Conservation (phyloP, 2,329 filamentous ascomycete species). For the Epichloe gansuensis region DNA sequence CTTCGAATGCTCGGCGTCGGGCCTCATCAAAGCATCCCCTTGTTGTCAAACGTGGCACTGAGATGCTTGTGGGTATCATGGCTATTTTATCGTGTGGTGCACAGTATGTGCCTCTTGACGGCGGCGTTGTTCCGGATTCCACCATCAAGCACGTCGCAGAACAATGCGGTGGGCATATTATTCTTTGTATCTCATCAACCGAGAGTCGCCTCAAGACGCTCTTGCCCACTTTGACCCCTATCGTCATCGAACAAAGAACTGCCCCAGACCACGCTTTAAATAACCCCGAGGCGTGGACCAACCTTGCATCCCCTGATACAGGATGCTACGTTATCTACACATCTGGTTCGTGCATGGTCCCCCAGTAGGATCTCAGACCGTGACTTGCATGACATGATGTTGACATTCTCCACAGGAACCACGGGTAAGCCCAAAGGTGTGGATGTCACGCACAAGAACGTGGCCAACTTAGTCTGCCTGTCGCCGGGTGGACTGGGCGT, state of each 20-base stretch:
- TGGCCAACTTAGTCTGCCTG: constrained; percentile 40
- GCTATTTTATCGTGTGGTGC: constrained; percentile 44
- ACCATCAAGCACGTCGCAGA: constrained; percentile 37
- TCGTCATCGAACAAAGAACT: constrained; percentile 18
- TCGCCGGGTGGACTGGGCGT: constrained; percentile 40
- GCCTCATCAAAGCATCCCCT: constrained; percentile 38
- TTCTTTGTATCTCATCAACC: constrained; percentile 34
- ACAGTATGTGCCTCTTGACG: constrained; percentile 49
- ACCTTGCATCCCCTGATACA: constrained; percentile 22
- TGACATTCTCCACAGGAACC: constrained; percentile 24
- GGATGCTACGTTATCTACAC: constrained; percentile 42
- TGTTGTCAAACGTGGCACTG: constrained; percentile 40
- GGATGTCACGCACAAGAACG: constrained; percentile 42
- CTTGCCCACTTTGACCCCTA: constrained; percentile 11
- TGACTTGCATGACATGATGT: background rate
- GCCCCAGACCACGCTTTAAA: background rate
- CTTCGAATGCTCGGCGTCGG: constrained; percentile 27
- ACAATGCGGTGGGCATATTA: constrained; percentile 30
- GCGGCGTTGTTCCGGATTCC: constrained; percentile 36
- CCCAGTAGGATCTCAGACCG: background rate
- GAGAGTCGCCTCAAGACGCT: constrained; percentile 20
- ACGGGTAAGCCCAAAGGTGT: constrained; percentile 48
- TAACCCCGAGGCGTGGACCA: constrained; percentile 12
- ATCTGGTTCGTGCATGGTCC: constrained; percentile 26
- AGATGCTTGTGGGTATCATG: constrained; percentile 45